Conservation (phyloP, 192 early-diverging fungal genomes). For the Coemansia sp. region DNA sequence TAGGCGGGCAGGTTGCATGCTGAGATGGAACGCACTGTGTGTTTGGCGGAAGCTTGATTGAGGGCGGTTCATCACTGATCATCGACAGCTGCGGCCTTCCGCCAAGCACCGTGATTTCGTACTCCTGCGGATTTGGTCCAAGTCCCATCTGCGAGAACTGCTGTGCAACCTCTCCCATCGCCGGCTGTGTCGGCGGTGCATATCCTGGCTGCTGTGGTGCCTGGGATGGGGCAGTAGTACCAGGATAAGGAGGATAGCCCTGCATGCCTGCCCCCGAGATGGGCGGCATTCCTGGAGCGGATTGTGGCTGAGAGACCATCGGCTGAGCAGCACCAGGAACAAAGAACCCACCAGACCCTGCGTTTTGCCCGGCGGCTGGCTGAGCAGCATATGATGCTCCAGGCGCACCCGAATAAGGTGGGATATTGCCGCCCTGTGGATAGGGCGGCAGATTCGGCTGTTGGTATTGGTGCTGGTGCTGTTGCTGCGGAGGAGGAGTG, state of each 20-base stretch:
- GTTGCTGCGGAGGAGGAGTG: conserved; percentile 10
- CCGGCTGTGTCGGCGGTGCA: neutral
- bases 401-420: conserved; percentile 5
- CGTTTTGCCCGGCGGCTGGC: conserved; percentile 1
- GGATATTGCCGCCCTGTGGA: conserved; percentile 7
- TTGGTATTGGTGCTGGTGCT: conserved; percentile 22
- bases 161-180: conserved; percentile 38
- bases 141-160: conserved; percentile 49
- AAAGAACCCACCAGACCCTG: conserved; percentile 41
- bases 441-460: conserved; percentile 17
- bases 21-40: conserved; percentile 42
- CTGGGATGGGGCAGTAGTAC: neutral
- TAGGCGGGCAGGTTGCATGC: conserved; percentile 66
- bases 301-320: conserved; percentile 6
- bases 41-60: conserved; percentile 46
- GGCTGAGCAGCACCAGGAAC: conserved; percentile 44
- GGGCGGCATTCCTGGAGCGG: conserved; percentile 4
- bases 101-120: conserved; percentile 35
- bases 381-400: neutral
- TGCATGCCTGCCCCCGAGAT: neutral
- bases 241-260: neutral
- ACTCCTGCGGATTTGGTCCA: conserved; percentile 25
- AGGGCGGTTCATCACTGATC: conserved; percentile 42
- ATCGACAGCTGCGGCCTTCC: conserved; percentile 41
- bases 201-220: conserved; percentile 4